Base-by-base conservation (phyloP, 2,329 filamentous ascomycete genomes). In the Arthroderma sp. region DNA sequence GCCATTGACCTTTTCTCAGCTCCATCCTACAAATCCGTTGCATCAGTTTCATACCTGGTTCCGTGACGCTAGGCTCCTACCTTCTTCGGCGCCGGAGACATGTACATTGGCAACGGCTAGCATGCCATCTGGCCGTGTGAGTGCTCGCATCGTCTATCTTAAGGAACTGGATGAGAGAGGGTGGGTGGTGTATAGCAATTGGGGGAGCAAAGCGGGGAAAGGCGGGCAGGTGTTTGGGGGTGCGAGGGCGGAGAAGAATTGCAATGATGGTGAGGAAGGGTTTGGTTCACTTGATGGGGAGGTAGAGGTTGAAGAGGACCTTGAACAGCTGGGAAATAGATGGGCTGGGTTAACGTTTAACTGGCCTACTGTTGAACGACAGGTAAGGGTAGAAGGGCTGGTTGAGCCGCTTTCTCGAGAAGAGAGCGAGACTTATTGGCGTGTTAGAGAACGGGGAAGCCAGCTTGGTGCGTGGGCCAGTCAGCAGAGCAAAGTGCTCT, bases 141-240 rank as follows among this genome's bases (percentile, higher is more conserved):
- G 80, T 39, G 81, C 85, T 3, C 85, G 91, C 48, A 75, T 86
- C 54, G 86, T 98, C 33, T 98, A 96, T 66, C 74, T 98, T 53
- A 98, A 98, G 67, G 91, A 96, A 70, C 78, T 96, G 27, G 88
- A 96, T 63, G 65, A 71, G 44, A 56, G 64, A 4, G 87, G 88
- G 10, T 98, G 93, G 66, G 86, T 96, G 37, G 73, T 98, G 40
- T 98, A 96, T 72, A 83, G 78, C 58, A 98, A 98, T 65, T 89
- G 88, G 69, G 87, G 78, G 48, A 85, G 79, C 48, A 67, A 74
- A 29, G 78, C 80, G 49, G 65, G 65, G 1, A 68, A 68, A 46
- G 65, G 65, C 10, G 56, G 54, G 30, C 63, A 68, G 45, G 61
- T 69, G 1, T 66, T 66, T 45, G 59, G 65, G 6, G 38, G 31